phyloP scores from a whole-genome alignment of 148 eudicot genomes.

The Chenopodium album region DNA sequence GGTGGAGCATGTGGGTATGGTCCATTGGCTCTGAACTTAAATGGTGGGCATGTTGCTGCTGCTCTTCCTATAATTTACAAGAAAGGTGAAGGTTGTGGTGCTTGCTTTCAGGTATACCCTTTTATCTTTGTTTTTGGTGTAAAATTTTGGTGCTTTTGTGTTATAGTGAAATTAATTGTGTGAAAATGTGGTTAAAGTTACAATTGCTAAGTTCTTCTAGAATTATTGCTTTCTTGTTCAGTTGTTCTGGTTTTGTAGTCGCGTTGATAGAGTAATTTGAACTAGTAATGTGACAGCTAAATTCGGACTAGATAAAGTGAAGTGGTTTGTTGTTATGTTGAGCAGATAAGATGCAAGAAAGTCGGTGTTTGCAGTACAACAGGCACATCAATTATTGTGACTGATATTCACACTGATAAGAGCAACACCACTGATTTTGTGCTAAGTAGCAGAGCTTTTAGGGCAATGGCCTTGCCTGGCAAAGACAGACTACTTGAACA shows the following conservation, averaged over 20 bases:
- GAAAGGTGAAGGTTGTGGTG: conserved; percentile 77
- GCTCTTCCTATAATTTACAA: conserved; percentile 57
- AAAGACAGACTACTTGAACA: conserved; percentile 39
- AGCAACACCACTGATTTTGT: conserved; percentile 60
- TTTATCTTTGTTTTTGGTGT: not conserved
- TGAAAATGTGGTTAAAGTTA: too few relatives aligned
- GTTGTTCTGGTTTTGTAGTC: too few relatives aligned
- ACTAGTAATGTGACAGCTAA: too few relatives aligned
- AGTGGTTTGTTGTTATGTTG: not conserved
- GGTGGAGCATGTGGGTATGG: conserved; percentile 94
- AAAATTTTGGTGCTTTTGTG: too few relatives aligned
- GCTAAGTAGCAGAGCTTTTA: conserved; percentile 62
- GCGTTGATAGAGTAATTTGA: too few relatives aligned
- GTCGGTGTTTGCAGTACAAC: conserved; percentile 37
- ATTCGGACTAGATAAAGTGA: too few relatives aligned
- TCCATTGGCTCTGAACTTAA: conserved; percentile 46
- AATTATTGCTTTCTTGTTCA: too few relatives aligned
- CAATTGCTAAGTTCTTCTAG: too few relatives aligned
- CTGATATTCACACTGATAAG: conserved; percentile 42
- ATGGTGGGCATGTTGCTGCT: conserved; percentile 69
- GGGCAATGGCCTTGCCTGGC: conserved; percentile 63
- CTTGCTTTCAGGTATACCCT: conserved; percentile 70
- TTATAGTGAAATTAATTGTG: too few relatives aligned
- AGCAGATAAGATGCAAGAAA: conserved; percentile 65
- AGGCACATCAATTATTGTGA: conserved; percentile 52